Percentiles rank a stretch among this genome's conserved stretches.
Evolutionary conservation across 169 alveolate species (phyloP).

Genomic region (Eimeria tenella): DNA sequence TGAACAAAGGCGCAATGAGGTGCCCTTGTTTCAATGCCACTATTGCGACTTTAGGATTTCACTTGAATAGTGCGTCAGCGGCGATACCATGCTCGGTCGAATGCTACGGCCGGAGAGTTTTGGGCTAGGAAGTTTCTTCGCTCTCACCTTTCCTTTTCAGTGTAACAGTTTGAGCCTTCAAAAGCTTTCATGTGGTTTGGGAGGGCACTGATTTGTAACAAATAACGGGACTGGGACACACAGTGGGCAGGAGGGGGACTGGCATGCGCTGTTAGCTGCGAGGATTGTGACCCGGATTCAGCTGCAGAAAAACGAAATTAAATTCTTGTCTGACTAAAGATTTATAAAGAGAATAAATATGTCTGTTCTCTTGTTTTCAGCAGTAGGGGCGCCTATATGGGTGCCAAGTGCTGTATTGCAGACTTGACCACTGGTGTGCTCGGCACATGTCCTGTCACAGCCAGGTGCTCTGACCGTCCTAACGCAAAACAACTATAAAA

Average conservation of each 20-base stretch:
- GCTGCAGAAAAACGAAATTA: neutral
- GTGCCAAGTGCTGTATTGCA: neutral
- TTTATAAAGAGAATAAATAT: neutral
- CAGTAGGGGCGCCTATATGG: neutral
- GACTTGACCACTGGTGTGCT: constrained; percentile 24
- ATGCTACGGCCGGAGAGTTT: too few species aligned
- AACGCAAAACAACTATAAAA: neutral
- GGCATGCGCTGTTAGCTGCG: neutral
- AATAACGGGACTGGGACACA: neutral
- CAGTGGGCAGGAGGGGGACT: neutral
- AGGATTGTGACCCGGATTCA: neutral
- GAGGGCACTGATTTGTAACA: neutral
- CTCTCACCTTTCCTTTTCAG: too few species aligned
- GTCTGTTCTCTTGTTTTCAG: neutral
- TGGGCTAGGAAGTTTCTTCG: too few species aligned
- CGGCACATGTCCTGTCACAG: neutral
- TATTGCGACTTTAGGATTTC: too few species aligned
- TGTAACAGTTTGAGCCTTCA: neutral
- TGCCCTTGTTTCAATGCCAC: too few species aligned
- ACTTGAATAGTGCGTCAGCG: too few species aligned
- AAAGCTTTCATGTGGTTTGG: neutral
- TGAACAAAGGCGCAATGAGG: too few species aligned
- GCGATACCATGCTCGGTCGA: too few species aligned
- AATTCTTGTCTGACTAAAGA: neutral
- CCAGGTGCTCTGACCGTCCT: neutral